These are phyloP conservation scores for Arthrinium puccinioides DNA, from an alignment of 2,329 filamentous ascomycete genomes.

Conservation along the genomic window DNA sequence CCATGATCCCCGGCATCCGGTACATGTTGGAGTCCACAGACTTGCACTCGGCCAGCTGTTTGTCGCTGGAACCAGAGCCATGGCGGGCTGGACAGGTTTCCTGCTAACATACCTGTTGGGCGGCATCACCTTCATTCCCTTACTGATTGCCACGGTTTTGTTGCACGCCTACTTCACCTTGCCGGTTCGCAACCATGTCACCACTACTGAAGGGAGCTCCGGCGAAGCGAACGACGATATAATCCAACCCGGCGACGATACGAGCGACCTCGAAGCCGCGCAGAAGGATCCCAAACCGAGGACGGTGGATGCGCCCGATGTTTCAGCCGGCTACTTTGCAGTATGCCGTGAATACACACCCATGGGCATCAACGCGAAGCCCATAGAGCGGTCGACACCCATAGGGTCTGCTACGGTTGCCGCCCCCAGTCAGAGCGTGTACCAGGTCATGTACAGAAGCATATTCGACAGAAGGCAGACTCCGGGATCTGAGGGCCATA, in stretches of 20 bases:
- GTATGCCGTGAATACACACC: slow-evolving; percentile 89
- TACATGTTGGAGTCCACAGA: neutral
- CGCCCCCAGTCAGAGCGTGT: slow-evolving; percentile 83
- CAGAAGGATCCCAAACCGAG: slow-evolving; percentile 54
- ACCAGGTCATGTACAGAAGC: slow-evolving; percentile 96
- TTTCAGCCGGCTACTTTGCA: slow-evolving; percentile 89
- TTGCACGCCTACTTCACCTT: slow-evolving; percentile 63
- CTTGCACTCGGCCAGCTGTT: slow-evolving; percentile 1
- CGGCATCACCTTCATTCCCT: slow-evolving; percentile 79
- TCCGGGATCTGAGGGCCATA: slow-evolving; percentile 38
- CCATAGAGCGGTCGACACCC: slow-evolving; percentile 77
- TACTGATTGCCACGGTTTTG: slow-evolving; percentile 55
- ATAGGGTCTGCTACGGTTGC: slow-evolving; percentile 68
- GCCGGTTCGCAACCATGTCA: slow-evolving; percentile 41
- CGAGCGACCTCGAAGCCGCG: slow-evolving; percentile 53
- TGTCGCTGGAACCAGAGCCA: slow-evolving; percentile 20
- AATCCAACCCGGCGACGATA: slow-evolving; percentile 57
- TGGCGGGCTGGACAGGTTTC: slow-evolving; percentile 50
- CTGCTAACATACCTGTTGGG: slow-evolving; percentile 75
- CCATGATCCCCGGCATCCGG: neutral
- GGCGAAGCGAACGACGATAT: slow-evolving; percentile 35
- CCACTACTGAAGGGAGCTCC: slow-evolving; percentile 15
- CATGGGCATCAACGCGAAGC: slow-evolving; percentile 86
- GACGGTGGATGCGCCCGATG: slow-evolving; percentile 58
- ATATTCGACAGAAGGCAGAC: slow-evolving; percentile 76